Base-by-base conservation (phyloP, 1,284 basidiomycete species). In the Amylostereum areolatum region DNA sequence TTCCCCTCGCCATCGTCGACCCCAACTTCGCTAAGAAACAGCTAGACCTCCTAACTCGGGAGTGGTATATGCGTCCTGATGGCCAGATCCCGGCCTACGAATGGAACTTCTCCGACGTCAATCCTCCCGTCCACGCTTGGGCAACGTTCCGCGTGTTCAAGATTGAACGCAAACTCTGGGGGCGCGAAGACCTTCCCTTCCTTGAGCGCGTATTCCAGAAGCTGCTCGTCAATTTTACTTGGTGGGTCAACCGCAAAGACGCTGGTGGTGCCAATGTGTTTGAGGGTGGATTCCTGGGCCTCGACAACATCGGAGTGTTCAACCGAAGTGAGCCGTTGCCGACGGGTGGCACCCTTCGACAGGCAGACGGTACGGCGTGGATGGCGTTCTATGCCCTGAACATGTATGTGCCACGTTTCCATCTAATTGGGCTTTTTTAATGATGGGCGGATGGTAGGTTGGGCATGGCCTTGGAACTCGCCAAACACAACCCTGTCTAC, bases 231-330 rank as follows among this genome's bases (percentile, higher is more conserved):
- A 98, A 98, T 71, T 98, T 98, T 62, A 99, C 96, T 35, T 98
- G 96, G 88, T 99, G 96, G 96, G 95, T 98, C 34, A 99, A 99
- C 68, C 85, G 96, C 48, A 99, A 99, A 67, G 96, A 99, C 62
- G 78, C 87, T 49, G 92, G 83, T 25, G 96, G 96, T 28, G 87
- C 92, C 68, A 96, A 96, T 63, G 91, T 99, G 34, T 99, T 99
- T 62, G 96, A 99, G 66, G 96, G 96, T 46, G 96, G 96, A 32
- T 99, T 99, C 78, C 78, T 99, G 45, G 96, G 96, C 42, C 74
- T 99, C 43, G 96, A 99, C 74, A 99, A 99, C 65, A 98, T 99
- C 54, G 94, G 95, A 18, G 83, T 92, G 5, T 99, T 99, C 78
- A 99, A 99, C 71, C 89, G 96, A 47, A 97, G 94, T 3, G 96